phyloP scores from a whole-genome alignment of 2,329 filamentous ascomycete species.

The Geosmithia putterillii region DNA sequence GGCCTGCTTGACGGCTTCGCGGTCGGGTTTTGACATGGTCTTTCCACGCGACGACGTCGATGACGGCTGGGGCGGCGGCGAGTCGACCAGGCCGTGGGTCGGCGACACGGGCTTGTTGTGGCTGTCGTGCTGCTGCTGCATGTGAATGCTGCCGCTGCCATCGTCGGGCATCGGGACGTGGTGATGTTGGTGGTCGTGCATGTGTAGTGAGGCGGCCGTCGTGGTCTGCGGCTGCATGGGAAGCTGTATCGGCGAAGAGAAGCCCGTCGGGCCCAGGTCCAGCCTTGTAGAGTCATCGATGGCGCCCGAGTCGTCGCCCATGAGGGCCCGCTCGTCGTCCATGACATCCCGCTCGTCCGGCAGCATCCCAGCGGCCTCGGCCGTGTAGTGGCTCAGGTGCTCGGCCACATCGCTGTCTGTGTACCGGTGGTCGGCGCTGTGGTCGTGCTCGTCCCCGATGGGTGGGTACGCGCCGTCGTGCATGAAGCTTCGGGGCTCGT shows the following conservation, averaged over 20 bases:
- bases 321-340: slow-evolving; percentile 19
- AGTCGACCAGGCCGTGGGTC: background rate
- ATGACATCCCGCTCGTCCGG: slow-evolving; percentile 19
- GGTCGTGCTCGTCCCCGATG: slow-evolving; percentile 31
- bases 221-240: slow-evolving; percentile 16
- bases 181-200: slow-evolving; percentile 9
- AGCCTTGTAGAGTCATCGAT: slow-evolving; percentile 21
- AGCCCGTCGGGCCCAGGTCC: slow-evolving; percentile 19
- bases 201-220: slow-evolving; percentile 17
- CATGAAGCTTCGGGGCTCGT: slow-evolving; percentile 35
- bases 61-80: slow-evolving; percentile 5
- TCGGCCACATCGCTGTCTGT: slow-evolving; percentile 29
- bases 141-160: background rate
- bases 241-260: slow-evolving; percentile 21
- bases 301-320: slow-evolving; percentile 23
- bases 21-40: slow-evolving; percentile 45
- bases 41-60: slow-evolving; percentile 31
- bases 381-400: slow-evolving; percentile 29
- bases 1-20: slow-evolving; percentile 46
- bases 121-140: background rate
- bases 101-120: background rate
- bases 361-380: slow-evolving; percentile 20
- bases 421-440: slow-evolving; percentile 26
- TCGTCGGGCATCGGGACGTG: background rate
- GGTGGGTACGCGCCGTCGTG: slow-evolving; percentile 34